phyloP scores from a whole-genome alignment of 140 eudicot species.

The Senecio squalidus region DNA sequence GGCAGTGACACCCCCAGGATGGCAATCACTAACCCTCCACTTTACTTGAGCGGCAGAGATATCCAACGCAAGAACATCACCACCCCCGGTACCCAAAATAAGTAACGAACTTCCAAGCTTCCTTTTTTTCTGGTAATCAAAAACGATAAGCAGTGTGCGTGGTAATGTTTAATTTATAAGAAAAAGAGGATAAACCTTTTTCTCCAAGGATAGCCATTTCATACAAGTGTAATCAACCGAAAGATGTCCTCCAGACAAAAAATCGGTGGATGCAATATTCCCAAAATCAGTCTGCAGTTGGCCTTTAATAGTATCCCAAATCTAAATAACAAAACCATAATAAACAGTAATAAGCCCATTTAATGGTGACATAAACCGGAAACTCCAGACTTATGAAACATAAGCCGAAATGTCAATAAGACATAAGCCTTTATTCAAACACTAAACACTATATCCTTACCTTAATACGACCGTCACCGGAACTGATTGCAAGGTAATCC shows the following conservation, averaged over 20 bases:
- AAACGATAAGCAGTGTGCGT: neutral
- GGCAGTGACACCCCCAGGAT: slow-evolving; percentile 95
- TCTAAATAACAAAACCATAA: slow-evolving; percentile 34
- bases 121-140: slow-evolving; percentile 73
- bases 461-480: slow-evolving; percentile 90
- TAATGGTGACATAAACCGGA: no score
- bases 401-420: no score
- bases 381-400: no score
- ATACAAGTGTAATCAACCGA: slow-evolving; percentile 93
- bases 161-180: no score
- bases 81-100: slow-evolving; percentile 89
- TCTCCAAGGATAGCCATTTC: slow-evolving; percentile 76
- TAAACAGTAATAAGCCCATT: neutral
- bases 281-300: slow-evolving; percentile 87
- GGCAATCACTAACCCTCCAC: slow-evolving; percentile 90
- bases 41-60: slow-evolving; percentile 75
- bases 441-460: slow-evolving; percentile 15
- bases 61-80: slow-evolving; percentile 85
- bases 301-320: slow-evolving; percentile 93
- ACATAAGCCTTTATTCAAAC: no score
- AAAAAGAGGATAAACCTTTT: slow-evolving; percentile 39
- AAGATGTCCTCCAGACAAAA: slow-evolving; percentile 62
- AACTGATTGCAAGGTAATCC: slow-evolving; percentile 69
- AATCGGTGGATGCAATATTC: slow-evolving; percentile 46
- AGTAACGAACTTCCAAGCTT: slow-evolving; percentile 69